A percentile compares a stretch with the other conserved stretches of the same genome.
Evolutionary conservation across 805 yeast species (phyloP).

Genomic region (Hanseniaspora vineae): DNA sequence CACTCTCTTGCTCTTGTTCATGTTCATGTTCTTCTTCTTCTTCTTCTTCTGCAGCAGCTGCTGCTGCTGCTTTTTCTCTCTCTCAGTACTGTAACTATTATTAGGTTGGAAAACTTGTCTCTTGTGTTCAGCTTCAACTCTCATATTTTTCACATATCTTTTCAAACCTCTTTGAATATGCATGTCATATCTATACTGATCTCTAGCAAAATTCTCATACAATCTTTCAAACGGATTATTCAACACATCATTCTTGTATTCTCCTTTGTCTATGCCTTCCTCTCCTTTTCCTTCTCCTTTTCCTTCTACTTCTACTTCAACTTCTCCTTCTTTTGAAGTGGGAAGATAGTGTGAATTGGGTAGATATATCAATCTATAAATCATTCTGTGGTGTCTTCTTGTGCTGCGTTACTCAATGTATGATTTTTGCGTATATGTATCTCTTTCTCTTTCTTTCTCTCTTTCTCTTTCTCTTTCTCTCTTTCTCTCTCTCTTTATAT

Average conservation of each 20-base stretch:
- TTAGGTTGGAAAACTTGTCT: too few relatives aligned
- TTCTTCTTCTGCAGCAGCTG: too few relatives aligned
- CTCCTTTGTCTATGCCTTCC: constrained; percentile 1
- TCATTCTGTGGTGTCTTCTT: background rate
- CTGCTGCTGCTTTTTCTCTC: too few relatives aligned
- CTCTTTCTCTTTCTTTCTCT: background rate
- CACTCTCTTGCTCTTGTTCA: too few relatives aligned
- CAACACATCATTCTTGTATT: constrained; percentile 1
- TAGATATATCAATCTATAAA: background rate
- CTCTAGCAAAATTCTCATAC: background rate
- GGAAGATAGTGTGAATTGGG: background rate
- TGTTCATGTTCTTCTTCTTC: too few relatives aligned
- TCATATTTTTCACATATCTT: too few relatives aligned
- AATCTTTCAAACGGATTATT: constrained; percentile 1
- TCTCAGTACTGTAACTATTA: too few relatives aligned
- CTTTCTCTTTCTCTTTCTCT: too few relatives aligned
- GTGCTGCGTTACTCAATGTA: too few relatives aligned
- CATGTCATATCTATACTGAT: background rate
- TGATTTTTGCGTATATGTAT: background rate
- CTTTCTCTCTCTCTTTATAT: too few relatives aligned
- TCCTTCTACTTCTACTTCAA: background rate
- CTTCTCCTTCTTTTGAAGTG: background rate
- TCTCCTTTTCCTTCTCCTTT: constrained; percentile 1
- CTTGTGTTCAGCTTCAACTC: too few relatives aligned
- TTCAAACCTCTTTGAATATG: too few relatives aligned